Percentiles rank a stretch among this genome's conserved stretches.
phyloP scores from a whole-genome alignment of 2,329 filamentous ascomycete genomes.

The Aschersonia sp. region DNA sequence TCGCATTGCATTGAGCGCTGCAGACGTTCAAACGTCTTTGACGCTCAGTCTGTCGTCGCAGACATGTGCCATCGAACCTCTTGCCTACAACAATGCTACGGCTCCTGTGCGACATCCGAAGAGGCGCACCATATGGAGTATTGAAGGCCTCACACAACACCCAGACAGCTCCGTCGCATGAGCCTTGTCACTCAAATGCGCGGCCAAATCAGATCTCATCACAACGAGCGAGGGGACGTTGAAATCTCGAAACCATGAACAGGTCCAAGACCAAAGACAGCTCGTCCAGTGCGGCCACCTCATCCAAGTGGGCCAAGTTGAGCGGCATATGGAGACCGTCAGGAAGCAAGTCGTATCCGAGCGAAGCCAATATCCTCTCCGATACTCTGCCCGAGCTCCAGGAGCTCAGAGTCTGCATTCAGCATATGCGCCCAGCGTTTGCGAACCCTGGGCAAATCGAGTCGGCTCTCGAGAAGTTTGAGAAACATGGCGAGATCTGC shows the following conservation, averaged over 20 bases:
- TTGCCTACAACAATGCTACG: background rate
- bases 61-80: background rate
- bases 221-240: background rate
- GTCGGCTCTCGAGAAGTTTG: background rate
- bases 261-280: background rate
- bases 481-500: background rate
- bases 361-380: background rate
- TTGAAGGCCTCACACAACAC: background rate
- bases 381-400: background rate
- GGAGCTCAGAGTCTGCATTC: background rate
- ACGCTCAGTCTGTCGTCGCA: background rate
- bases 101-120: background rate
- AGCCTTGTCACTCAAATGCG: background rate
- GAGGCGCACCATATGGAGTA: background rate
- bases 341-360: background rate
- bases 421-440: background rate
- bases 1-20: background rate
- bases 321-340: background rate
- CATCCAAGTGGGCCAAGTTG: background rate
- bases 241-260: background rate
- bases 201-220: background rate
- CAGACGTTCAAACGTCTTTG: background rate
- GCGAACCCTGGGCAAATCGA: background rate
- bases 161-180: background rate
- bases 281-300: background rate